phyloP scores from a whole-genome alignment of 1,284 basidiomycete species.

The Ceratobasidium sp. region DNA sequence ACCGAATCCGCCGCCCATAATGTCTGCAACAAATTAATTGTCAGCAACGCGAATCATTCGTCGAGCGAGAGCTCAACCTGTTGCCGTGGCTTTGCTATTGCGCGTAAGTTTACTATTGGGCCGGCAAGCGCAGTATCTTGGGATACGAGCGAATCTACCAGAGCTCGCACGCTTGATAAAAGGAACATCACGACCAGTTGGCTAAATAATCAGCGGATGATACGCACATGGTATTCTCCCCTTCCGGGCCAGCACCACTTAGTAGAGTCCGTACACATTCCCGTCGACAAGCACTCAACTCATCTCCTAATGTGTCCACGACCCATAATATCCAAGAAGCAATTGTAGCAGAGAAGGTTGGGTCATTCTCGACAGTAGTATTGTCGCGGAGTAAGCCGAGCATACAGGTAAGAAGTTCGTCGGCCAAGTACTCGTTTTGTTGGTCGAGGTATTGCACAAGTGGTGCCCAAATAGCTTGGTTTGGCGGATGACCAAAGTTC shows the following conservation, averaged over 20 bases:
- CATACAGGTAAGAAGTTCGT: slow-evolving; percentile 67
- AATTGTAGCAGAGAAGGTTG: slow-evolving; percentile 69
- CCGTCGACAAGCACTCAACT: slow-evolving; percentile 40
- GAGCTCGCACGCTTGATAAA: slow-evolving; percentile 5
- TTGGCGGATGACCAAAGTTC: slow-evolving; percentile 65
- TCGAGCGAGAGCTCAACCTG: slow-evolving; percentile 7
- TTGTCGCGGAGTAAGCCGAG: slow-evolving; percentile 54
- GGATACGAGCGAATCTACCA: slow-evolving; percentile 22
- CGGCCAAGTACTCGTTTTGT: slow-evolving; percentile 68
- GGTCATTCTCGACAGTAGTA: slow-evolving; percentile 52
- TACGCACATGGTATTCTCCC: slow-evolving; percentile 25
- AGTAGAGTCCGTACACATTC: slow-evolving; percentile 38
- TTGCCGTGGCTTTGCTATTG: slow-evolving; percentile 6
- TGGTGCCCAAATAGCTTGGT: slow-evolving; percentile 77
- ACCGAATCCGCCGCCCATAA: slow-evolving; percentile 25
- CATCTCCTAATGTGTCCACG: slow-evolving; percentile 60
- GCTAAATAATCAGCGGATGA: not conserved
- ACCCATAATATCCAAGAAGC: slow-evolving; percentile 78
- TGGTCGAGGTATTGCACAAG: slow-evolving; percentile 74
- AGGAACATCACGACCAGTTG: not conserved
- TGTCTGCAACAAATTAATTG: not conserved
- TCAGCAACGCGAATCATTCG: not conserved
- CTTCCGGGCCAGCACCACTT: slow-evolving; percentile 29
- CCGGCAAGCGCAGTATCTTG: slow-evolving; percentile 24
- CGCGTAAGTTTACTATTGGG: not conserved